Evolutionary conservation across 495 filamentous ascomycete genomes (phyloP).

Genomic region (Aspergillus wentii): DNA sequence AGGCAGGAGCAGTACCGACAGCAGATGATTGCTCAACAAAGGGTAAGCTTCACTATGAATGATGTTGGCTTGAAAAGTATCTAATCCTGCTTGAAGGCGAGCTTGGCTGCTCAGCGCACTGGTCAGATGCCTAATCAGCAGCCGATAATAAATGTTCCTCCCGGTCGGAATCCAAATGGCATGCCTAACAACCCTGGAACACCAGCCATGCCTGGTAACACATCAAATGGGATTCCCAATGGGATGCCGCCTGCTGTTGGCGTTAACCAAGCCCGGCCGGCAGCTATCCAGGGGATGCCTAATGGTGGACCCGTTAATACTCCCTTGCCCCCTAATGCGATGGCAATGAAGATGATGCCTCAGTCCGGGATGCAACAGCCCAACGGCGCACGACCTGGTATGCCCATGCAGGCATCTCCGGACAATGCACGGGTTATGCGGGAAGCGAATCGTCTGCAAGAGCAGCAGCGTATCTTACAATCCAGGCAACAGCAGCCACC

Average conservation of each 20-base stretch:
- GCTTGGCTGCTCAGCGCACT: conserved; percentile 36
- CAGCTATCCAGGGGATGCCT: conserved; percentile 39
- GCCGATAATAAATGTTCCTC: conserved; percentile 30
- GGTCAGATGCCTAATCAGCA: conserved; percentile 42
- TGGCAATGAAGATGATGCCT: conserved; percentile 65
- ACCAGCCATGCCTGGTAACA: conserved; percentile 24
- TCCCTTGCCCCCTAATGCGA: conserved; percentile 46
- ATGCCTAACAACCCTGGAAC: conserved; percentile 28
- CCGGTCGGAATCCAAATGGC: conserved; percentile 35
- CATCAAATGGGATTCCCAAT: conserved; percentile 35
- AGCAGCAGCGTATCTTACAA: conserved; percentile 61
- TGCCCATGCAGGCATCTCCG: conserved; percentile 51
- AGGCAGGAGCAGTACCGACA: conserved; percentile 64
- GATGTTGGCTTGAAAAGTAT: too few species aligned
- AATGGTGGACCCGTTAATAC: conserved; percentile 33
- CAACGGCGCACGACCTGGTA: conserved; percentile 52
- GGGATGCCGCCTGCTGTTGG: conserved; percentile 31
- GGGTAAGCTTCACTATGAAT: conserved; percentile 45
- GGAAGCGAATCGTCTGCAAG: conserved; percentile 61
- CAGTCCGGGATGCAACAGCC: conserved; percentile 65
- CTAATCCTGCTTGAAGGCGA: too few species aligned
- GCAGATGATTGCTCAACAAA: conserved; percentile 55
- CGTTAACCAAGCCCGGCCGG: conserved; percentile 33
- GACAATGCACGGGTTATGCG: conserved; percentile 48
- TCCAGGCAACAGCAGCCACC: conserved; percentile 56